Base-by-base conservation (phyloP, 441 rosid genomes). In the Populus hybrid region DNA sequence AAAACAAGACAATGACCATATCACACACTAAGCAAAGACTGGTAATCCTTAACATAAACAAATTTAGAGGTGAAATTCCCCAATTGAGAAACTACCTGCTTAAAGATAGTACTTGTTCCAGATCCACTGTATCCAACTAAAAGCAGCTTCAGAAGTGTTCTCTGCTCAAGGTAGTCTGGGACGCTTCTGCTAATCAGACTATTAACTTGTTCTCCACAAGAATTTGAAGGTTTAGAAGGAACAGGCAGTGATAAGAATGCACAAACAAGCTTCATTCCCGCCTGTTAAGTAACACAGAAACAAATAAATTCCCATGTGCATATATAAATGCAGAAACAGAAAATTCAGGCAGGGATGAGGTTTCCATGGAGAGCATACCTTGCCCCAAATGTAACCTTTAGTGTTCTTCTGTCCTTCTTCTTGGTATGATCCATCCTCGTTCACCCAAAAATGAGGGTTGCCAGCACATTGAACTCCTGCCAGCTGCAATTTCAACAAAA, bases 391-490 rank as follows among this genome's bases (percentile, higher is more conserved):
- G 79, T 86, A 82, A 77, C 97, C 98, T 76, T 87, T 91, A 16
- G 91, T 87, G 80, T 94, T 91, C 85, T 82, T 96, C 83, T 96
- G 99, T 61, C 99, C 99, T 87, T 94, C 99, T 84, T 94, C 98
- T 84, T 77, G 87, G 84, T 91, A 96, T 14, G 92, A 94, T 11
- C 99, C 99, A 83, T 96, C 99, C 72, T 91, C 97, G 66, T 86
- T 90, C 79, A 94, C 97, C 99, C 98, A 96, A 83, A 91, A 94
- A 85, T 93, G 97, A 4, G 98, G 97, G 68, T 93, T 90, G 38
- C 98, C 99, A n/a, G 97, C 97, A 78, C 98, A 94, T 2, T 90
- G 97, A 84, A 93, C 96, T 77, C 98, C 99, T 18, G 99, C 98
- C 80, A 92, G 76, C 99, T 96, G 90, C 89, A 85, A 83, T 21